phyloP scores from a whole-genome alignment of 495 filamentous ascomycete species.

The Penicillium herquei region DNA sequence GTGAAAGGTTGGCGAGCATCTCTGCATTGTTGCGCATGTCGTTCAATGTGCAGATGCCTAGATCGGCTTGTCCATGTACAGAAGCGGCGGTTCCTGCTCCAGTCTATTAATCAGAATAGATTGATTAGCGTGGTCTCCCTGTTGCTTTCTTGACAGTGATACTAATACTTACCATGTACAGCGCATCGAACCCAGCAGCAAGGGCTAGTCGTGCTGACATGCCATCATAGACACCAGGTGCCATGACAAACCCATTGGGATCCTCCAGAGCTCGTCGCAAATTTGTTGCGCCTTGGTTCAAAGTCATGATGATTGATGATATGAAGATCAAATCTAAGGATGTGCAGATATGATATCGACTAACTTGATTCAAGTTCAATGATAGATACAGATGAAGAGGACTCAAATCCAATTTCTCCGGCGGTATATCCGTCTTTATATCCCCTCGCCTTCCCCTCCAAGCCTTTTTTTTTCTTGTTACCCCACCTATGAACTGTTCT shows the following conservation, averaged over 20 bases:
- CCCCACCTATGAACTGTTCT: slow-evolving; percentile 9
- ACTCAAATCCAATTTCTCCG: too few species aligned
- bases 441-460: neutral
- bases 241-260: slow-evolving; percentile 42
- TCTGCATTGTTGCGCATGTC: slow-evolving; percentile 47
- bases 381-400: too few species aligned
- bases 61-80: slow-evolving; percentile 64
- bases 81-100: slow-evolving; percentile 69
- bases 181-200: slow-evolving; percentile 55
- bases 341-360: neutral
- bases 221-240: slow-evolving; percentile 70
- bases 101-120: slow-evolving; percentile 34
- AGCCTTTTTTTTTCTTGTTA: slow-evolving; percentile 4
- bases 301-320: slow-evolving; percentile 24
- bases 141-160: too few species aligned
- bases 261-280: slow-evolving; percentile 31
- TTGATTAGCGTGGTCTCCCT: too few species aligned
- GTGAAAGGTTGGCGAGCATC: slow-evolving; percentile 42
- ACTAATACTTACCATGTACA: slow-evolving; percentile 57
- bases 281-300: slow-evolving; percentile 30
- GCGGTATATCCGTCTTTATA: neutral
- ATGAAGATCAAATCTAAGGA: neutral
- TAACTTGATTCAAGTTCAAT: neutral
- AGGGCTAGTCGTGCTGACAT: slow-evolving; percentile 65
- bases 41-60: slow-evolving; percentile 56